phyloP scores from a whole-genome alignment of 192 early-diverging fungal species.

The Backusella luteola region DNA sequence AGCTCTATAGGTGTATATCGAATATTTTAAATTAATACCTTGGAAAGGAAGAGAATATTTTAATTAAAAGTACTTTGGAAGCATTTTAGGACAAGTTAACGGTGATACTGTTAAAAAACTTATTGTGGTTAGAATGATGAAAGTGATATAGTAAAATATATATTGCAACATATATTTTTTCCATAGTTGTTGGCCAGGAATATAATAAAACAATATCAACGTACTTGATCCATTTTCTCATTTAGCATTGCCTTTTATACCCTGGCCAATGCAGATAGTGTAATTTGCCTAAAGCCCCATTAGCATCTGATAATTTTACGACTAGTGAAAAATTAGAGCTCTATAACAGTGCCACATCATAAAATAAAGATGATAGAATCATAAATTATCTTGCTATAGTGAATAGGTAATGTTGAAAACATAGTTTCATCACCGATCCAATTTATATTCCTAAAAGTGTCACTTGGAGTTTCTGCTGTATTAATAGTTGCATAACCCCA shows the following conservation, averaged over 20 bases:
- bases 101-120: background rate
- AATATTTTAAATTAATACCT: no score
- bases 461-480: no score
- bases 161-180: no score
- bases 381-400: background rate
- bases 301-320: background rate
- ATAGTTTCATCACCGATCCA: background rate
- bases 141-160: background rate
- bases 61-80: background rate
- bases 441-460: background rate
- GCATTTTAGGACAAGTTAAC: background rate
- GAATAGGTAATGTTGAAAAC: background rate
- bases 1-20: no score
- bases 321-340: background rate
- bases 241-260: background rate
- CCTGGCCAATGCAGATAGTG: background rate
- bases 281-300: background rate
- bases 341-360: background rate
- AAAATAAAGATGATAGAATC: background rate
- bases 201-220: background rate
- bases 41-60: background rate
- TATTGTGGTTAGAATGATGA: background rate
- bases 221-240: background rate
- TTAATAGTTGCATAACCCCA: no score
- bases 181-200: background rate